These are phyloP conservation scores for Clitoria ternatea DNA, from an alignment of 306 rosid species.

Conservation along the genomic window DNA sequence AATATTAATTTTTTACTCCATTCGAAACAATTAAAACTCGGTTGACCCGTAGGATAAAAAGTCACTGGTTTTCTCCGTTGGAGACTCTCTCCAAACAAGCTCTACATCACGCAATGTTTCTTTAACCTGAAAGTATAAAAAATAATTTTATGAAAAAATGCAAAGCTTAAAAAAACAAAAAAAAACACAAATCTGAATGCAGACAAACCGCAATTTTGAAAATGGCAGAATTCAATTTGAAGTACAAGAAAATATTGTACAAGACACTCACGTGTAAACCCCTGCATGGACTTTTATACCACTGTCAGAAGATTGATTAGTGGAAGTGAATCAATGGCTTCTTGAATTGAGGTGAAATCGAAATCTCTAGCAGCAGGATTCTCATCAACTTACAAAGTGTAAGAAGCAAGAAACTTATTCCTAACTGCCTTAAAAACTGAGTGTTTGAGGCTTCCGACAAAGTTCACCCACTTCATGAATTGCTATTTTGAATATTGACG, in stretches of 20 bases:
- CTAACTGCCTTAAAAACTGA: slow-evolving; percentile 63
- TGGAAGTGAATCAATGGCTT: slow-evolving; percentile 87
- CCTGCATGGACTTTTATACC: slow-evolving; percentile 92
- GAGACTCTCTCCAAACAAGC: too few species aligned
- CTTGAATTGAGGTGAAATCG: slow-evolving; percentile 78
- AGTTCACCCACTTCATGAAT: slow-evolving; percentile 83
- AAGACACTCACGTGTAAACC: slow-evolving; percentile 76
- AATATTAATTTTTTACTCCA: too few species aligned
- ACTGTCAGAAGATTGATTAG: slow-evolving; percentile 80
- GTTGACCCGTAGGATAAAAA: too few species aligned
- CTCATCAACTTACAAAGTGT: slow-evolving; percentile 63
- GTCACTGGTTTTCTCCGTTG: too few species aligned
- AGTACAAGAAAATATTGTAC: not conserved
- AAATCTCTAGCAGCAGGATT: slow-evolving; percentile 51
- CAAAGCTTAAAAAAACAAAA: not conserved
- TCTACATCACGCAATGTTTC: too few species aligned
- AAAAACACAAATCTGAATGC: not conserved
- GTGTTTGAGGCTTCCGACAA: slow-evolving; percentile 77
- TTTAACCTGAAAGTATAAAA: too few species aligned
- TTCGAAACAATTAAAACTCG: too few species aligned
- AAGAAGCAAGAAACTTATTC: slow-evolving; percentile 81
- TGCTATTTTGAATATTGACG: slow-evolving; percentile 65
- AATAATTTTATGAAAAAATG: too few species aligned
- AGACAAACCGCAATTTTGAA: slow-evolving; percentile 12
- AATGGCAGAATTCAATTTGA: not conserved